Percentiles rank a stretch among this genome's conserved stretches.
phyloP scores from a whole-genome alignment of 192 early-diverging fungal genomes.

The Paraglomus brasilianum region DNA sequence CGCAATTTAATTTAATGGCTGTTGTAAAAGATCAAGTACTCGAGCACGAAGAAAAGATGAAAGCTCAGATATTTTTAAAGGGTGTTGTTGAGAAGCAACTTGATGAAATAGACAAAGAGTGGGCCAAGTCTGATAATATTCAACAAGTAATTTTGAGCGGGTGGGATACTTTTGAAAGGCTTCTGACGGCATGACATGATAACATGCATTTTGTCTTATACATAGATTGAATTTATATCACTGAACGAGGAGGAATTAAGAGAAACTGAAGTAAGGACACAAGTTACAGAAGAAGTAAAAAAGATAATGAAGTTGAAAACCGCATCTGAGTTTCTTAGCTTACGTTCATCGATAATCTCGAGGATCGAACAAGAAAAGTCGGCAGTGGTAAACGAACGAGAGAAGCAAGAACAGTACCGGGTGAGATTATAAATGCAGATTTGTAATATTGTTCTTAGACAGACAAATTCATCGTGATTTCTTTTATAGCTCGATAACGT shows the following conservation, averaged over 20 bases:
- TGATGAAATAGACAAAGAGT: conserved; percentile 32
- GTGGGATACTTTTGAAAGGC: no score
- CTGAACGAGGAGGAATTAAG: no score
- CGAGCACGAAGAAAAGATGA: conserved; percentile 23
- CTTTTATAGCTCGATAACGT: conserved; percentile 18
- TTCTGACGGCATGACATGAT: no score
- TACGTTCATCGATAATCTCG: not conserved
- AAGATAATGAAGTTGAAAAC: not conserved
- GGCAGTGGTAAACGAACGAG: not conserved
- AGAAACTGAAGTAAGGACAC: no score
- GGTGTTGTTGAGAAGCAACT: conserved; percentile 33
- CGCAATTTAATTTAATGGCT: conserved; percentile 55
- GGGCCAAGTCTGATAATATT: conserved; percentile 39
- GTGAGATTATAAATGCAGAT: not conserved
- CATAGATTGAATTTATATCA: no score
- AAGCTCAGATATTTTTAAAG: conserved; percentile 32
- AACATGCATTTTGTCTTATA: no score
- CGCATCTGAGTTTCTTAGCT: not conserved
- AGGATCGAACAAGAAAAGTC: not conserved
- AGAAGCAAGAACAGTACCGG: not conserved
- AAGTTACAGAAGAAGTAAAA: not conserved
- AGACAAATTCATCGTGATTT: not conserved
- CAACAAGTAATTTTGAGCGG: conserved; percentile 6
- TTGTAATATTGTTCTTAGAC: no score
- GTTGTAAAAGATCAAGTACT: conserved; percentile 37